phyloP scores from a whole-genome alignment of 1,284 basidiomycete species.

The Moesziomyces globuligerus region DNA sequence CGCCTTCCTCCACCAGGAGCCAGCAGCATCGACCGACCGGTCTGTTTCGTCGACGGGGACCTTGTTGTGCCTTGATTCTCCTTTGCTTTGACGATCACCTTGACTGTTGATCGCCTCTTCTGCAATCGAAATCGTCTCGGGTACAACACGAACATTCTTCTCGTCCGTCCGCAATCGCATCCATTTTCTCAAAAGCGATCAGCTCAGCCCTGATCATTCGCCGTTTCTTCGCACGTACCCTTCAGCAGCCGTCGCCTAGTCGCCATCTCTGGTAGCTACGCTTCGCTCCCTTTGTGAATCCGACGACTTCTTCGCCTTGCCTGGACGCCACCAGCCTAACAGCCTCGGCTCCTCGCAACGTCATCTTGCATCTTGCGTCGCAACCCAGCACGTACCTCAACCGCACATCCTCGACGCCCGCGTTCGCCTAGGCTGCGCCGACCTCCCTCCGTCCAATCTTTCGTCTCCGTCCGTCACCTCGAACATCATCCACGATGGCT shows the following conservation, averaged over 20 bases:
- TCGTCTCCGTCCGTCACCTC: slow-evolving; percentile 2
- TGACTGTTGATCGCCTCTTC: slow-evolving; percentile 27
- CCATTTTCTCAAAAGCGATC: slow-evolving; percentile 18
- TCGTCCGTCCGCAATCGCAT: slow-evolving; percentile 3
- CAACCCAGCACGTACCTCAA: slow-evolving; percentile 15
- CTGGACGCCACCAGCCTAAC: slow-evolving; percentile 4
- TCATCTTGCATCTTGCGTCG: not conserved
- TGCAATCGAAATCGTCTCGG: no score
- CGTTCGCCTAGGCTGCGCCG: not conserved
- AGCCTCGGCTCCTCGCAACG: slow-evolving; percentile 4
- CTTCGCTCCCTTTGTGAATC: slow-evolving; percentile 9
- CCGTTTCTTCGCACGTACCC: slow-evolving; percentile 5
- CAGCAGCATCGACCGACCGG: slow-evolving; percentile 42
- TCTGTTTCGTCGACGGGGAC: slow-evolving; percentile 43
- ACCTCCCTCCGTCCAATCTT: not conserved
- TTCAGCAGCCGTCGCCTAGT: slow-evolving; percentile 9
- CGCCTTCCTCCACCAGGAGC: not conserved
- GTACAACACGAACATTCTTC: no score
- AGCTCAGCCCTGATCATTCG: slow-evolving; percentile 10
- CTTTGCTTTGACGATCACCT: slow-evolving; percentile 37
- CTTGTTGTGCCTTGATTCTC: slow-evolving; percentile 25
- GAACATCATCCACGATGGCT: slow-evolving; percentile 28
- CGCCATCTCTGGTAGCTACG: not conserved
- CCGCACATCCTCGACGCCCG: slow-evolving; percentile 20
- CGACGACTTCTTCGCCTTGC: not conserved